phyloP scores from a whole-genome alignment of 495 filamentous ascomycete species.

The Podospora fimiseda region DNA sequence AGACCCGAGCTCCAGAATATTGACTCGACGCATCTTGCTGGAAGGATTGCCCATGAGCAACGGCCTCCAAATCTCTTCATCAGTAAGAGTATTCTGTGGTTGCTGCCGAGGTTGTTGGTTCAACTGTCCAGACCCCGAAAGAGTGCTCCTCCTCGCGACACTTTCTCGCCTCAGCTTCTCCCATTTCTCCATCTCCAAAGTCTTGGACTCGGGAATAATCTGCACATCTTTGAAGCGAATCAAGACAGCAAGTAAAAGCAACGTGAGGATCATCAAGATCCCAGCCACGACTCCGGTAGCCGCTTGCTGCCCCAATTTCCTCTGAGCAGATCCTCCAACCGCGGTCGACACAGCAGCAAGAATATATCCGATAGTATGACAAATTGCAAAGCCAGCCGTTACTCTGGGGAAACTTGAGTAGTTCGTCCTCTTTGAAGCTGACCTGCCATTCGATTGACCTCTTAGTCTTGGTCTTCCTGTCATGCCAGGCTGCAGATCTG shows the following conservation, averaged over 20 bases:
- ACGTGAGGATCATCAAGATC: constrained; percentile 54
- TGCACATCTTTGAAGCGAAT: constrained; percentile 57
- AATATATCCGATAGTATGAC: constrained; percentile 60
- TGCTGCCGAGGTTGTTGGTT: constrained; percentile 18
- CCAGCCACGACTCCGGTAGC: constrained; percentile 59
- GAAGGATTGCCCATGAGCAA: constrained; percentile 62
- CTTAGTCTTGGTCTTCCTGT: constrained; percentile 50
- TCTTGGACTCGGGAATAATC: constrained; percentile 55
- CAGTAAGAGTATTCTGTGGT: constrained; percentile 32
- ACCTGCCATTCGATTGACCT: constrained; percentile 40
- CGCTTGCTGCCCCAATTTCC: constrained; percentile 56
- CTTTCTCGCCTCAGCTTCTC: constrained; percentile 36
- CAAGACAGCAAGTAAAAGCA: constrained; percentile 54
- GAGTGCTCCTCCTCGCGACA: constrained; percentile 31
- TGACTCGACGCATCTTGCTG: constrained; percentile 58
- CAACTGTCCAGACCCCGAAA: constrained; percentile 25
- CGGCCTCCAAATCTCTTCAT: constrained; percentile 57
- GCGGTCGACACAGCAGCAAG: constrained; percentile 58
- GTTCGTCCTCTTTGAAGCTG: constrained; percentile 54
- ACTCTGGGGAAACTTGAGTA: constrained; percentile 65
- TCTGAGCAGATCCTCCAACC: constrained; percentile 53
- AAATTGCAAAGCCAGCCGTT: constrained; percentile 61
- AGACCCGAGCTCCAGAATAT: constrained; percentile 56
- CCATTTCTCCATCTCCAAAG: constrained; percentile 46
- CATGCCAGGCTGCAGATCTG: constrained; percentile 59